Percentiles rank a stretch among this genome's conserved stretches.
phyloP scores from a whole-genome alignment of 495 filamentous ascomycete species.

The Tirmania nivea region DNA sequence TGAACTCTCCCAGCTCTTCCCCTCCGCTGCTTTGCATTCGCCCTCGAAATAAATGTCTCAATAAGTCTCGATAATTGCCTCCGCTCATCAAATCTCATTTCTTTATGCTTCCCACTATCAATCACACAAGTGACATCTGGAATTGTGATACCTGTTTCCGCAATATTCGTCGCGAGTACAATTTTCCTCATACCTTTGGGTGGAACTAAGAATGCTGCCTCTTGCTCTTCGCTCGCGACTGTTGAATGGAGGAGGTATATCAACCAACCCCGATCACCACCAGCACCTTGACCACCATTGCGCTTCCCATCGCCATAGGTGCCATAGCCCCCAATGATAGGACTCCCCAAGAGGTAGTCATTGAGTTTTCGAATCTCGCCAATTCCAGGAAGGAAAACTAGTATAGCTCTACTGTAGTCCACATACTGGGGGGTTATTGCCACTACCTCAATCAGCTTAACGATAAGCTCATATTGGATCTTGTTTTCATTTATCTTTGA shows the following conservation, averaged over 20 bases:
- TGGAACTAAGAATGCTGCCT: constrained; percentile 69
- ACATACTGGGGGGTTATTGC: constrained; percentile 40
- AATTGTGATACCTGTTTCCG: constrained; percentile 92
- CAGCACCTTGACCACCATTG: not conserved
- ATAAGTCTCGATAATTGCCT: constrained; percentile 73
- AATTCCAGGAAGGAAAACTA: constrained; percentile 88
- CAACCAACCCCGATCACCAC: constrained; percentile 34
- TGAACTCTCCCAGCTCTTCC: constrained; percentile 93
- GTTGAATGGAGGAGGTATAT: constrained; percentile 79
- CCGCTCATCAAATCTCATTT: constrained; percentile 86
- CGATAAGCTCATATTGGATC: constrained; percentile 65
- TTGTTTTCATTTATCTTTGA: constrained; percentile 63
- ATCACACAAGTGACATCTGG: constrained; percentile 91
- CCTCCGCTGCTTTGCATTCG: constrained; percentile 82
- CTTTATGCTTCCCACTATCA: constrained; percentile 85
- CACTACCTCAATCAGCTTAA: constrained; percentile 49
- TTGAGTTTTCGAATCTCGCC: constrained; percentile 78
- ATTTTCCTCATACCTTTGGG: constrained; percentile 68
- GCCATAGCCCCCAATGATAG: constrained; percentile 33
- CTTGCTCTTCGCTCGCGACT: constrained; percentile 90
- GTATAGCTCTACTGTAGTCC: constrained; percentile 64
- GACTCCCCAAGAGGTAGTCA: constrained; percentile 53
- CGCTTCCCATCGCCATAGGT: not conserved
- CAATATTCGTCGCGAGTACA: constrained; percentile 88
- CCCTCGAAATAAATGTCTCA: constrained; percentile 79